Base-by-base conservation (phyloP, 2,329 filamentous ascomycete genomes). In the Colletotrichum sp. region DNA sequence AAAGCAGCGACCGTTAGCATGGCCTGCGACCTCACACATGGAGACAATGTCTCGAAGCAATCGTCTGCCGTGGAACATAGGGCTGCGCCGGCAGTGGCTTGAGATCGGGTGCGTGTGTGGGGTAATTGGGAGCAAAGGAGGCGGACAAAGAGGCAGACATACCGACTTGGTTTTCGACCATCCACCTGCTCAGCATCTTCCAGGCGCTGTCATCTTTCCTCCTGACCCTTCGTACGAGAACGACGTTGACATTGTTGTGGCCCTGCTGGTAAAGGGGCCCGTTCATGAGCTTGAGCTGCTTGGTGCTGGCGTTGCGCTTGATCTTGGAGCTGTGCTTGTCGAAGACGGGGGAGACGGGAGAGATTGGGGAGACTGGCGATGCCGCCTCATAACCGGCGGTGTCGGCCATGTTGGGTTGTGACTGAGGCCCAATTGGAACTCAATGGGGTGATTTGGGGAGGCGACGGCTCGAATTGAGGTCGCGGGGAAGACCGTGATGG, bases 141-240 rank as follows among this genome's bases (percentile, higher is more conserved):
- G 60, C 43, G 65, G 30, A 67, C 59, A 60, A 64, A 65, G 65
- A 48, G 43, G 73, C 72, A 61, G 69, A 76, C 92, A 75, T 92
- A 96, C 94, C 94, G 80, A 95, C 93, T 84, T 96, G 94, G 84
- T 96, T 95, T 81, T 94, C 88, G 79, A 95, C 92, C 82, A 96
- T 90, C 92, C 93, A 95, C 81, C 89, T 88, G 77, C 91, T 90
- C 61, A 94, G 84, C 76, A 89, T 89, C 81, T 90, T 92, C 80
- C 91, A 86, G 55, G 92, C 87, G 71, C 92, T 88, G 79, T 93
- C 90, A 67, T 92, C 91, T 83, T 92, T 92, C 82, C 88, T 87
- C 86, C 90, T 93, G 77, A 90, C 84, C 78, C 91, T 89, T 79
- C 90, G 87, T 63, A 91, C 87, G 30, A 91, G 85, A 64, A 91